A percentile compares a stretch with the other conserved stretches of the same genome.
phyloP scores from a whole-genome alignment of 768 basidiomycete genomes.

The Leccinum fibrillosum region DNA sequence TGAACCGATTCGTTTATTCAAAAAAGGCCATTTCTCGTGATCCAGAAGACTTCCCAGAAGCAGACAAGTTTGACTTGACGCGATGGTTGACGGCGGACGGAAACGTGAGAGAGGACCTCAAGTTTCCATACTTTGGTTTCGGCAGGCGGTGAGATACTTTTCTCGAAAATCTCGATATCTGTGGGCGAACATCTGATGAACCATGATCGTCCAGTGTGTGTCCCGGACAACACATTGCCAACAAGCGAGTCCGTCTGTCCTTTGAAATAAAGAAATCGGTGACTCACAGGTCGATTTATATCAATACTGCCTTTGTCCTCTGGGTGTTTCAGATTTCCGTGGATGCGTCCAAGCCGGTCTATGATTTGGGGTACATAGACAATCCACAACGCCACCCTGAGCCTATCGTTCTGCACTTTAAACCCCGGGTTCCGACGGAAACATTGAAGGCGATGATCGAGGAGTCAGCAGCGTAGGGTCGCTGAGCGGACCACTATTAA shows the following conservation, averaged over 20 bases:
- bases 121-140: slow-evolving; percentile 49
- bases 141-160: slow-evolving; percentile 32
- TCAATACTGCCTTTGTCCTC: slow-evolving; percentile 42
- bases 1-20: background rate
- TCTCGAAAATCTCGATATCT: background rate
- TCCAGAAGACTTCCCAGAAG: slow-evolving; percentile 34
- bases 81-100: slow-evolving; percentile 26
- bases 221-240: slow-evolving; percentile 54
- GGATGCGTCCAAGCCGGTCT: slow-evolving; percentile 47
- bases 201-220: slow-evolving; percentile 40
- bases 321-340: slow-evolving; percentile 55
- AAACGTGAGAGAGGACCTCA: slow-evolving; percentile 43
- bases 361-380: slow-evolving; percentile 50
- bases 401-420: slow-evolving; percentile 52
- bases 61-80: slow-evolving; percentile 33
- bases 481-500: too few species aligned
- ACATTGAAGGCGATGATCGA: slow-evolving; percentile 1
- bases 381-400: slow-evolving; percentile 17
- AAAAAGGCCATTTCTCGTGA: slow-evolving; percentile 36
- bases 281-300: slow-evolving; percentile 8
- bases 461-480: background rate
- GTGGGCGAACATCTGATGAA: too few species aligned
- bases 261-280: background rate
- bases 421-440: slow-evolving; percentile 34
- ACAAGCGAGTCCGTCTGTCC: slow-evolving; percentile 28